Base-by-base conservation (phyloP, 176 grass and related monocot genomes). In the Aegilops bicornis region DNA sequence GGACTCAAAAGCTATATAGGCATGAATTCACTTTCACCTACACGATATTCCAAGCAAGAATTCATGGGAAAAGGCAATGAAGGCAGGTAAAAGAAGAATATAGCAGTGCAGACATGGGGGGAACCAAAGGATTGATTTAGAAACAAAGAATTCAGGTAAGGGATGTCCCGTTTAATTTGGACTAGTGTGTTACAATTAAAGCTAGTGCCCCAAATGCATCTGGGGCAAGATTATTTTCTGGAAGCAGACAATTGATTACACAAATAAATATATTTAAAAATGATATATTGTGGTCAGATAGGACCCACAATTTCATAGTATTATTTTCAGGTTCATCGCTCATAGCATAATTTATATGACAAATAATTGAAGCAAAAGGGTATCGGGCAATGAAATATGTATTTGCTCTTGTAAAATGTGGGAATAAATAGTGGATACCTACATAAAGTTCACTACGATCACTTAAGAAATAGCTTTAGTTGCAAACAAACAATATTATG, bases 21-120 rank as follows among this genome's bases (percentile, higher is more conserved):
- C n/a, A n/a, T n/a, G n/a, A n/a, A n/a, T n/a, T n/a, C n/a, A n/a
- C n/a, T n/a, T n/a, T n/a, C n/a, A n/a, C n/a, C n/a, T n/a, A n/a
- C n/a, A n/a, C n/a, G 19, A 25, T 62, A 27, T 25, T 39, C 37
- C 37, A 37, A 35, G 69, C 19, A 6, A 60, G 76, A 56, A 14
- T 47, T 2, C 32, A 35, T 45, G 70, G 33, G 14, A 60, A 81
- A 40, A 56, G 80, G 13, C 23, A 67, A 32, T 17, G 67, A 25
- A 76, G 66, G 17, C 56, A 80, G n/a, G 32, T 32, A 75, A 84
- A 72, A 52, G 61, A 80, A 30, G 62, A 62, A 11, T 31, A 67
- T 14, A 48, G 62, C 29, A 59, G 15, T 61, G 12, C 31, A 25
- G 81, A 63, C 45, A 69, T 36, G 42, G 10, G 42, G 30, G n/a